Evolutionary conservation across 495 filamentous ascomycete species (phyloP).

Genomic region (Alectoria sarmentosa): DNA sequence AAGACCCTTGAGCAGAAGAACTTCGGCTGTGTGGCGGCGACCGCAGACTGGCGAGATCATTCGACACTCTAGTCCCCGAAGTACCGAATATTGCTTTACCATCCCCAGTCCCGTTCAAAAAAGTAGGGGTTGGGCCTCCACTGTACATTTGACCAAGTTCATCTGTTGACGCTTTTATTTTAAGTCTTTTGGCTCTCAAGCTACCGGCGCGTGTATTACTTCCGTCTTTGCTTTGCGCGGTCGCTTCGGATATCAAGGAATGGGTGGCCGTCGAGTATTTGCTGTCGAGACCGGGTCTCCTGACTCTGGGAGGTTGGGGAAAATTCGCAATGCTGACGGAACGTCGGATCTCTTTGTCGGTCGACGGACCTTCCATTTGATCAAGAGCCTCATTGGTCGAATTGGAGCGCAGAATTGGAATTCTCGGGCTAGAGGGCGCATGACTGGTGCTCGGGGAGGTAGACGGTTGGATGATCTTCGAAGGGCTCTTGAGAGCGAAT

Average conservation of each 20-base stretch:
- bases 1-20: conserved; percentile 84
- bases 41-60: conserved; percentile 60
- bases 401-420: conserved; percentile 36
- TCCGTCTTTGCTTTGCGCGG: conserved; percentile 54
- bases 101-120: conserved; percentile 74
- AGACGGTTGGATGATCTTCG: conserved; percentile 45
- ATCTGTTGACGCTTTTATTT: conserved; percentile 30
- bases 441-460: conserved; percentile 46
- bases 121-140: conserved; percentile 55
- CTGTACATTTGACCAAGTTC: conserved; percentile 37
- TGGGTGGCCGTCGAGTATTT: conserved; percentile 18
- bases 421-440: conserved; percentile 37
- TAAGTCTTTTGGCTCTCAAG: conserved; percentile 30
- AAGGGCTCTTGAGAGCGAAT: conserved; percentile 55
- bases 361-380: conserved; percentile 43
- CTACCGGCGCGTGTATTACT: conserved; percentile 43
- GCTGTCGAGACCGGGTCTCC: conserved; percentile 33
- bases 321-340: conserved; percentile 88
- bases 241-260: conserved; percentile 26
- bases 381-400: conserved; percentile 31
- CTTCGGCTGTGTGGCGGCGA: conserved; percentile 83
- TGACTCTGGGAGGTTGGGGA: conserved; percentile 71
- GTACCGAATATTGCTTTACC: conserved; percentile 57
- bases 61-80: conserved; percentile 53
- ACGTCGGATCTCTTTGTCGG: conserved; percentile 64